Base-by-base conservation (phyloP, 148 eudicot genomes). In the Vaccinium vitisidaea region DNA sequence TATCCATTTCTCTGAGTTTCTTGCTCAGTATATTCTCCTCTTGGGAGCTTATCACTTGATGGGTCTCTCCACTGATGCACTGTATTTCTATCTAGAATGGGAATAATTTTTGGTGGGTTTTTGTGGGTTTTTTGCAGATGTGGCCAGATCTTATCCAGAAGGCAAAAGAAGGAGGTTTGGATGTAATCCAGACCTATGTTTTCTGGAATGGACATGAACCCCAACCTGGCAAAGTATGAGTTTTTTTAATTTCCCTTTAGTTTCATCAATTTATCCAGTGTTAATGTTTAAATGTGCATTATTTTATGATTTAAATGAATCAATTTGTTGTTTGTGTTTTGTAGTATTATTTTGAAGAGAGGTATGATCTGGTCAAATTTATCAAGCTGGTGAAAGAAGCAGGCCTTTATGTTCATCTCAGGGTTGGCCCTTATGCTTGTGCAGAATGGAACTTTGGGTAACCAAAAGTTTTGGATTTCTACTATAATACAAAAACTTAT, bases 161-260 rank as follows among this genome's bases (percentile, higher is more conserved):
- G 93, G 95, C 98, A 8, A 95, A 94, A 85, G 95, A 95, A 87
- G 98, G 98, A 39, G 98, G 98, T 52, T 55, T 95, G 52, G 98
- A 95, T 93, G 95, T 95, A 53, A 93, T 95, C 70, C 97, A 95
- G 88, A 95, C 97, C 63, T 95, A 95, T 89, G 98, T 95, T 80
- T 95, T 95, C 84, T 95, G 98, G 98, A 95, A 95, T 94, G 98
- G 97, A 10, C 98, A 95, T 91, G 98, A 95, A 85, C 98, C 98
- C 85, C 81, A 93, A 81, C 94, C 92, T 84, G 98, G 95, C 63
- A 89, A 95, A 77, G 98, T 95, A 89, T 58, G 2, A 86, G 11
- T 55, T 54, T 53, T 8, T 61, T 50, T 48, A 3, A 63, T 84
- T 58, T 73, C 32, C 8, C 15, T 43, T 48, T 78, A 75, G 56